Evolutionary conservation across 805 yeast species (phyloP), one percentile per base, ranked within the genome.

Genomic region (Candida cerambycidarum): DNA sequence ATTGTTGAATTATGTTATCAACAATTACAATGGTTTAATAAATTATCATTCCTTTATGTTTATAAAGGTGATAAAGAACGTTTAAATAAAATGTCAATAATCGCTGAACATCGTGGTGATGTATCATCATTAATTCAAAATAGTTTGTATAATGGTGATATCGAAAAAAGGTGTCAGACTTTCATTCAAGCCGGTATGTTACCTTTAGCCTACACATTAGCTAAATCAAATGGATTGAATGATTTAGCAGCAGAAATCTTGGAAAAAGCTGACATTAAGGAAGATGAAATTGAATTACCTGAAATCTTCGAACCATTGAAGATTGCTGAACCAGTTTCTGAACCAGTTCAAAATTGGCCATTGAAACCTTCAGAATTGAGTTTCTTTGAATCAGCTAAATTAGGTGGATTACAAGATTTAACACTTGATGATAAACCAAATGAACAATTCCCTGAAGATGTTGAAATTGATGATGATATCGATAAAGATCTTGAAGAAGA

Each of bases 181-280:
- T 82, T 86, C 53, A 77, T 84, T 39, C 80, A 84, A 53, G 82
- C 85, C 39, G 97, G 97, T 30, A 75, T 90, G 65, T 69, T 77
- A 39, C 89, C 98, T 5, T 76, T 95, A 55, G 99, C 98, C 2
- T 95, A 90, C 62, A 86, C 97, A 10, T 77, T 89, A 48, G 97
- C 99, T 16, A 87, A 85, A 62, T 73, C 93, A 21, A 86, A 83
- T 53, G 97, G 96, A 3, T 75, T 89, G 49, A 79, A 74, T 30
- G 89, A 80, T 21, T 69, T 83, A 42, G 97, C 96, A 18, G 78
- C 80, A 37, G 75, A 79, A 42, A 84, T 87, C 44, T 67, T 89
- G 52, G 78, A 76, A 32, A 82, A 85, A 46, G 78, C 90, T 18
- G 96, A 85, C 5, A 57, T 86, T 17, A 69, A 74, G 19, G 75